phyloP scores from a whole-genome alignment of 208 protist species.

The Acanthamoeba healyi region DNA sequence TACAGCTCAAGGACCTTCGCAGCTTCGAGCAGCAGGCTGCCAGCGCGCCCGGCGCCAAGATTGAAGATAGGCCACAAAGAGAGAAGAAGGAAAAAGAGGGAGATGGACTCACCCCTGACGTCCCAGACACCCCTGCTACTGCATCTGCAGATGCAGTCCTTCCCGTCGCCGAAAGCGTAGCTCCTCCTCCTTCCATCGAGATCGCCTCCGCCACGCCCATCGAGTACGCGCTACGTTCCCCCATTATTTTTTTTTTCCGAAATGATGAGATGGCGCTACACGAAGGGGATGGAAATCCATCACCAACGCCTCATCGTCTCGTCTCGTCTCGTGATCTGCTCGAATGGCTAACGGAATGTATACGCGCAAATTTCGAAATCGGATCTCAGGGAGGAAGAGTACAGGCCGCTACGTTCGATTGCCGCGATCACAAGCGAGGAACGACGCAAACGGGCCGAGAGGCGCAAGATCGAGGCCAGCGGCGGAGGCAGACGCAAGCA shows the following conservation, averaged over 20 bases:
- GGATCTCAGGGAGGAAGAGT: slow-evolving; percentile 29
- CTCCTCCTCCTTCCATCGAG: no score
- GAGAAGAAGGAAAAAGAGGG: slow-evolving; percentile 32
- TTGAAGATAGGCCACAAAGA: slow-evolving; percentile 53
- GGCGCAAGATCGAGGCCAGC: not conserved
- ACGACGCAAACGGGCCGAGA: not conserved
- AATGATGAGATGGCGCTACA: not conserved
- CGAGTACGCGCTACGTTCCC: not conserved
- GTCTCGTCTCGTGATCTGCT: no score
- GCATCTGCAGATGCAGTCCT: no score
- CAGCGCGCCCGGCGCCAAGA: not conserved
- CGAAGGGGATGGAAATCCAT: no score
- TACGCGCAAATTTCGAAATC: no score
- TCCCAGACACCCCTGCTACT: not conserved
- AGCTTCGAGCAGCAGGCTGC: not conserved
- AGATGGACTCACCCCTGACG: not conserved
- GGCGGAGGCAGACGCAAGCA: not conserved
- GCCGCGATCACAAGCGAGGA: slow-evolving; percentile 15
- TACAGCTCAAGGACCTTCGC: slow-evolving; percentile 38
- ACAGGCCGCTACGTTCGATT: slow-evolving; percentile 6
- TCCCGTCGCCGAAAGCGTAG: not conserved
- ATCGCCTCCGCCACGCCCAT: not conserved
- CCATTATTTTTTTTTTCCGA: no score
- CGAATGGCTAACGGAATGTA: no score
- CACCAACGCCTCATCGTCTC: no score